These are phyloP conservation scores for Aspergillus diversus DNA, from an alignment of 495 filamentous ascomycete genomes.

Conservation along the genomic window DNA sequence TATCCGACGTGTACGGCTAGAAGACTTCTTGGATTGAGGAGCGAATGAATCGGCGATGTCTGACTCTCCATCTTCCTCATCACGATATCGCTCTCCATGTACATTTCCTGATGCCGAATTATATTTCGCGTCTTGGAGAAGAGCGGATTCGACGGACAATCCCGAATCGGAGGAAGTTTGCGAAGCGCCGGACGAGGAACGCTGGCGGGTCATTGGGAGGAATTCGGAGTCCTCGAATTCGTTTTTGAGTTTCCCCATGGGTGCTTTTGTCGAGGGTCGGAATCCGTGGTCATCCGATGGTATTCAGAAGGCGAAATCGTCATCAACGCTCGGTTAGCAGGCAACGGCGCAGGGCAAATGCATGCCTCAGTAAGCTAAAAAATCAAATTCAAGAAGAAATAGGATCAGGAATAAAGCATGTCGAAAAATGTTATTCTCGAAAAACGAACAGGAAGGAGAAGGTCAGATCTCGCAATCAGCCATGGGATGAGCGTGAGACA, in stretches of 20 bases:
- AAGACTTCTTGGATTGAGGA: slow-evolving; percentile 29
- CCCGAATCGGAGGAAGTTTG: slow-evolving; percentile 43
- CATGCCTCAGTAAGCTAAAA: background rate
- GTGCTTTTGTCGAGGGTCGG: slow-evolving; percentile 19
- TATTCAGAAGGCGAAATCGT: background rate
- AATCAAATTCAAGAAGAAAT: background rate
- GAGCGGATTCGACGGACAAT: slow-evolving; percentile 42
- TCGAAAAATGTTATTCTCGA: background rate
- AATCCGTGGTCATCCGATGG: slow-evolving; percentile 1
- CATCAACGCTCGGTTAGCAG: background rate
- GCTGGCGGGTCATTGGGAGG: slow-evolving; percentile 31
- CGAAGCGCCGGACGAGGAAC: slow-evolving; percentile 35
- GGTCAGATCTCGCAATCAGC: background rate
- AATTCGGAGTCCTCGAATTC: slow-evolving; percentile 31
- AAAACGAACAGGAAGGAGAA: background rate
- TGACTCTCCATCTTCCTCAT: slow-evolving; percentile 43
- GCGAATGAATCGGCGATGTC: slow-evolving; percentile 35
- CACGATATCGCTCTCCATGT: slow-evolving; percentile 33
- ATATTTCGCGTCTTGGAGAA: slow-evolving; percentile 35
- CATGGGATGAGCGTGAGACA: background rate
- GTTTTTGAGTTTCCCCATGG: slow-evolving; percentile 39
- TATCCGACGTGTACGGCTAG: slow-evolving; percentile 56
- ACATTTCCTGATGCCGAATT: slow-evolving; percentile 20
- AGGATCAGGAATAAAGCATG: background rate
- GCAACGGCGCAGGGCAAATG: background rate